Evolutionary conservation across 345 rosid genomes (phyloP).

Genomic region (Citrus hindsii): DNA sequence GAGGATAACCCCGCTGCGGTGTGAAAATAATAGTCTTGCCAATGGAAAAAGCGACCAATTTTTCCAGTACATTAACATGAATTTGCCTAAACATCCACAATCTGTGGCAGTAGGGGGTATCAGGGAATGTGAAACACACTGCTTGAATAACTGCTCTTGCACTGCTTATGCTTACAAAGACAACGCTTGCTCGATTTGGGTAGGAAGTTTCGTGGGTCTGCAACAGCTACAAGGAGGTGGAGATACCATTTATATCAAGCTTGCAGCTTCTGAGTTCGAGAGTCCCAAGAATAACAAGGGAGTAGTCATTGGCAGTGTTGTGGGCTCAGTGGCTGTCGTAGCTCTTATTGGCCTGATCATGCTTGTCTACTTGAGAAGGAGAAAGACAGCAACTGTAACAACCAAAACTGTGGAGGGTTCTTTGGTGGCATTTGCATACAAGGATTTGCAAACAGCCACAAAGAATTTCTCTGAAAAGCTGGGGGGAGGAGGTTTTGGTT

Average conservation of each 20-base stretch:
- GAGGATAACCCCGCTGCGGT: conserved; percentile 44
- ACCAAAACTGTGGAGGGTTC: conserved; percentile 55
- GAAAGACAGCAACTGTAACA: conserved; percentile 17
- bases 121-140: conserved; percentile 38
- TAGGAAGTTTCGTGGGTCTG: conserved; percentile 39
- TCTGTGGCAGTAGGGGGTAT: conserved; percentile 15
- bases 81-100: conserved; percentile 19
- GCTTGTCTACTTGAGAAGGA: conserved; percentile 28
- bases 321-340: conserved; percentile 30
- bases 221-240: conserved; percentile 40
- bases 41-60: conserved; percentile 36
- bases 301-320: conserved; percentile 34
- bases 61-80: conserved; percentile 10
- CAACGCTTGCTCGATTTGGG: conserved; percentile 52
- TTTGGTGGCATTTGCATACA: conserved; percentile 60
- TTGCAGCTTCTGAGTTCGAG: conserved; percentile 62
- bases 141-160: conserved; percentile 60
- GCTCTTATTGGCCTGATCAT: conserved; percentile 26
- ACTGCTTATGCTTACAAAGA: conserved; percentile 52
- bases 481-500: conserved; percentile 90
- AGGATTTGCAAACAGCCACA: conserved; percentile 62
- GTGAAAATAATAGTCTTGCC: conserved; percentile 24
- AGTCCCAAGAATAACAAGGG: conserved; percentile 29
- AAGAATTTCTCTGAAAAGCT: conserved; percentile 73
- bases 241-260: conserved; percentile 41